Conservation (phyloP, 1,284 basidiomycete species). For the Vanrija sp. region DNA sequence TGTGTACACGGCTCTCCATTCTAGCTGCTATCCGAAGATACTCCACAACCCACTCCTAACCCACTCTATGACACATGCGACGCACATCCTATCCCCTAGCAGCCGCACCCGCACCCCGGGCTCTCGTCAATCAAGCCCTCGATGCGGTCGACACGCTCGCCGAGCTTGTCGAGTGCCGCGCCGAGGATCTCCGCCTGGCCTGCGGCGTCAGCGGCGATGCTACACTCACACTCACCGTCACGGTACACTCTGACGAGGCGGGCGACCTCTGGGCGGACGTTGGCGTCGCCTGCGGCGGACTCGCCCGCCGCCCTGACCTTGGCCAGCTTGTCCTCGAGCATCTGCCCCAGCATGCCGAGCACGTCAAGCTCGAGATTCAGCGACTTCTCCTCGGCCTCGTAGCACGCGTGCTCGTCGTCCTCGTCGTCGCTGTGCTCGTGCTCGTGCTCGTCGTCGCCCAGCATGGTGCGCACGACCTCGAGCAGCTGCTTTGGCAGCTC, state of each 20-base stretch:
- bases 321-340: slow-evolving; percentile 59
- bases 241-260: slow-evolving; percentile 34
- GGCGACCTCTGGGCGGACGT: slow-evolving; percentile 24
- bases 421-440: slow-evolving; percentile 57
- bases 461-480: slow-evolving; percentile 51
- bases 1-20: no score
- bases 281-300: slow-evolving; percentile 1
- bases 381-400: slow-evolving; percentile 55
- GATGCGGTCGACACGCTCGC: slow-evolving; percentile 32
- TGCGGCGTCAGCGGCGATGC: slow-evolving; percentile 4
- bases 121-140: slow-evolving; percentile 34
- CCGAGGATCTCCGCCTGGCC: slow-evolving; percentile 34
- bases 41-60: no score
- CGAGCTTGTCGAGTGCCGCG: slow-evolving; percentile 25
- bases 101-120: slow-evolving; percentile 36
- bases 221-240: slow-evolving; percentile 25
- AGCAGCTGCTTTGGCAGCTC: slow-evolving; percentile 60
- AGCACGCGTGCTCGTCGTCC: slow-evolving; percentile 44
- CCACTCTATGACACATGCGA: no score
- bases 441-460: slow-evolving; percentile 49
- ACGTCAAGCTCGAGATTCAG: slow-evolving; percentile 59
- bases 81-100: slow-evolving; percentile 3
- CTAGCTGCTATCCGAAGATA: no score
- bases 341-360: slow-evolving; percentile 58
- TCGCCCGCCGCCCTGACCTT: slow-evolving; percentile 51